Evolutionary conservation across 176 grass and related monocot genomes (phyloP).

Genomic region (Musa itinerans): DNA sequence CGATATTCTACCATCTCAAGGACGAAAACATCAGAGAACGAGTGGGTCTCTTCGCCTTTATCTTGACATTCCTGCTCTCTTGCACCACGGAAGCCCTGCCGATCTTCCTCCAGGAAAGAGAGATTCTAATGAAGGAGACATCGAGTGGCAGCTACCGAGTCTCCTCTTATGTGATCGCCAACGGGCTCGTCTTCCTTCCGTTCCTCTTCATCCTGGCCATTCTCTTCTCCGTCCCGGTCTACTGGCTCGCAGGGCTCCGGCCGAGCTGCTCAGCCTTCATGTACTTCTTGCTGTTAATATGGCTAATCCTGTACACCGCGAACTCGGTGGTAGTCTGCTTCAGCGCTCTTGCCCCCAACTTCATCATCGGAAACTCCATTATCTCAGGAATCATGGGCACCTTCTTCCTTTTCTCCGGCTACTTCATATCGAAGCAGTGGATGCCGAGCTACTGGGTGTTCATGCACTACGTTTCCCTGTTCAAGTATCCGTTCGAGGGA

Average conservation of each 20-base stretch:
- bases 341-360: slow-evolving; percentile 53
- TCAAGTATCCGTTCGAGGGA: slow-evolving; percentile 79
- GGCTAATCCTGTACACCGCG: slow-evolving; percentile 70
- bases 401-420: slow-evolving; percentile 81
- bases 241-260: slow-evolving; percentile 58
- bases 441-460: slow-evolving; percentile 74
- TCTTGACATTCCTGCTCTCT: slow-evolving; percentile 55
- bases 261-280: slow-evolving; percentile 32
- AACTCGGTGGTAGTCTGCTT: slow-evolving; percentile 78
- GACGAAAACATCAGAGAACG: slow-evolving; percentile 56
- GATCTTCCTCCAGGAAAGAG: slow-evolving; percentile 59
- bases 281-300: slow-evolving; percentile 59
- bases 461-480: slow-evolving; percentile 78
- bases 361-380: slow-evolving; percentile 58
- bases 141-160: slow-evolving; percentile 52
- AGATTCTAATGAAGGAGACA: slow-evolving; percentile 70
- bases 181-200: slow-evolving; percentile 55
- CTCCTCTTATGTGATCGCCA: slow-evolving; percentile 55
- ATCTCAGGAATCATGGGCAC: slow-evolving; percentile 63
- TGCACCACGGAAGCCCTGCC: slow-evolving; percentile 49
- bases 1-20: slow-evolving; percentile 58
- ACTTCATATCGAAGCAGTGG: slow-evolving; percentile 56
- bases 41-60: slow-evolving; percentile 53
- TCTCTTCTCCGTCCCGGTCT: slow-evolving; percentile 53
- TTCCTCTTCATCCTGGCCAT: slow-evolving; percentile 49